phyloP scores from a whole-genome alignment of 2,329 filamentous ascomycete species.

The Fusarium torreyae region DNA sequence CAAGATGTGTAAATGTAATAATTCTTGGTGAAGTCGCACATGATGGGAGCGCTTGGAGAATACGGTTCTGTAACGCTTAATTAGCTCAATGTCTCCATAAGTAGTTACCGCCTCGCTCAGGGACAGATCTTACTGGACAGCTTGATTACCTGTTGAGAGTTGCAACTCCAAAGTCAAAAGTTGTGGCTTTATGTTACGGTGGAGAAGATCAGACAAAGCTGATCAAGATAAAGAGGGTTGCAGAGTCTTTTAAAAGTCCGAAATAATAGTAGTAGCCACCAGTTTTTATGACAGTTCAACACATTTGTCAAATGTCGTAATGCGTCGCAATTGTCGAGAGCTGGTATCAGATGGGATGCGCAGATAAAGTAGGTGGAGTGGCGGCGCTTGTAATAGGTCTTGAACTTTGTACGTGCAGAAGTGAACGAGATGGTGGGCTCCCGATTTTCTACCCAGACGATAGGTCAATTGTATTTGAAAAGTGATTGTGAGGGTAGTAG shows the following conservation, averaged over 20 bases:
- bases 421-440: slow-evolving; percentile 26
- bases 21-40: slow-evolving; percentile 80
- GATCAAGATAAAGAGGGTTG: neutral
- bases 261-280: neutral
- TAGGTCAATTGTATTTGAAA: slow-evolving; percentile 25
- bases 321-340: neutral
- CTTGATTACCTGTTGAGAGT: neutral
- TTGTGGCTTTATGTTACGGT: neutral
- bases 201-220: neutral
- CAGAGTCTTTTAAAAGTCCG: neutral
- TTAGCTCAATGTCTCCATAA: slow-evolving; percentile 5
- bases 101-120: neutral
- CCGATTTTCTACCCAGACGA: slow-evolving; percentile 27
- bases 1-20: slow-evolving; percentile 84
- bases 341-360: slow-evolving; percentile 13
- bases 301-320: slow-evolving; percentile 6
- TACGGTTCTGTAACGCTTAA: neutral
- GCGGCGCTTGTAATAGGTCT: slow-evolving; percentile 27
- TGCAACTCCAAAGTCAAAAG: neutral
- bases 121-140: slow-evolving; percentile 8
- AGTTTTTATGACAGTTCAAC: slow-evolving; percentile 10
- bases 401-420: slow-evolving; percentile 14
- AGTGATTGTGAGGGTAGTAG: slow-evolving; percentile 6
- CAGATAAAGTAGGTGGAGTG: slow-evolving; percentile 21
- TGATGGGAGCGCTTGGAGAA: slow-evolving; percentile 49